Evolutionary conservation across 305 asterid species (phyloP).

Genomic region (Solanum chacoense): DNA sequence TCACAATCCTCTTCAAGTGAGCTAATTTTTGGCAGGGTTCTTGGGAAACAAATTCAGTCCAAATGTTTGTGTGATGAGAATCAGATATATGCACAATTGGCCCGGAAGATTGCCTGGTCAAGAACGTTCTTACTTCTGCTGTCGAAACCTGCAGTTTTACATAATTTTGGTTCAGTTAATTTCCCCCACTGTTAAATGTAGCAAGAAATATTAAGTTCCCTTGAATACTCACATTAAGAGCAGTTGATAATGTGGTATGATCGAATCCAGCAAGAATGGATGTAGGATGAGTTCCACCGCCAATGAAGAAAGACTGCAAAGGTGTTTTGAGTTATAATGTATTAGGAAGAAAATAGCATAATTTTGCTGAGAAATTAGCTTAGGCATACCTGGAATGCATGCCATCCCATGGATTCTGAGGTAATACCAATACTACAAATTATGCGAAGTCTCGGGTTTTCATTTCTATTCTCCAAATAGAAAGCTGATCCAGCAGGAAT

Average conservation of each 20-base stretch:
- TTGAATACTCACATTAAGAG: neutral
- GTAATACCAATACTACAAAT: slow-evolving; percentile 53
- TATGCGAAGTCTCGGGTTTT: slow-evolving; percentile 49
- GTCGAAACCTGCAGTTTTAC: neutral
- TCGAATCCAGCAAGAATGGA: neutral
- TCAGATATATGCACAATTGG: neutral
- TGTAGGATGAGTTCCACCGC: neutral
- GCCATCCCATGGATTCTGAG: slow-evolving; percentile 36
- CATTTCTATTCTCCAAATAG: slow-evolving; percentile 45
- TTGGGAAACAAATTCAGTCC: neutral
- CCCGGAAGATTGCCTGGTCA: neutral
- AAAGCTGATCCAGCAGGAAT: slow-evolving; percentile 67
- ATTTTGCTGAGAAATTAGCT: neutral
- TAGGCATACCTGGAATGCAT: slow-evolving; percentile 39
- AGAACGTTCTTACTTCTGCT: neutral
- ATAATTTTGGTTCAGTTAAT: neutral
- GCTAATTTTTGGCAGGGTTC: neutral
- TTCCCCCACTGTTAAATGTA: neutral
- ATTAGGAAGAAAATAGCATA: neutral
- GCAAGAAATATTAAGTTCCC: neutral
- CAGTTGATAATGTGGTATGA: neutral
- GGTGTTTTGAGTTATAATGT: neutral
- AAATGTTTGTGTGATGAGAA: neutral
- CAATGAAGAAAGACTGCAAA: neutral
- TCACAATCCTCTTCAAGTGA: neutral